Conservation (phyloP, 106 monocot genomes). For the Apostasia ramifera region DNA sequence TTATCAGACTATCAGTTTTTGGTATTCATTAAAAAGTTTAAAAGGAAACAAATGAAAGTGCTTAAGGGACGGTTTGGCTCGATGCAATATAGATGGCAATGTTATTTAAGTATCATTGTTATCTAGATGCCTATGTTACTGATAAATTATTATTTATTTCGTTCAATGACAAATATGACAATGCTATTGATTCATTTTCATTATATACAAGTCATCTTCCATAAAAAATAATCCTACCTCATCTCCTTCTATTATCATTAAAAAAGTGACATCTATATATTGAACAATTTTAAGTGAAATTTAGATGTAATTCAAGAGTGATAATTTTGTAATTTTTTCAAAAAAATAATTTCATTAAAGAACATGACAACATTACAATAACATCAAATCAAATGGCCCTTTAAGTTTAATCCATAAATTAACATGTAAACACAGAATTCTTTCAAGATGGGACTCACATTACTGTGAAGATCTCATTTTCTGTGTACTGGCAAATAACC, state of each 20-base stretch:
- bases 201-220: no score
- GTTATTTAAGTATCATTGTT: no score
- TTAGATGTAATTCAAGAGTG: no score
- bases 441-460: constrained; percentile 48
- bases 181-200: no score
- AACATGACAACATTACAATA: not conserved
- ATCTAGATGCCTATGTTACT: not conserved
- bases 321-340: not conserved
- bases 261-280: no score
- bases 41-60: not conserved
- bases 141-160: no score
- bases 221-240: no score
- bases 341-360: not conserved
- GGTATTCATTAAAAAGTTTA: not conserved
- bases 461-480: constrained; percentile 69
- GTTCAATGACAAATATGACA: no score
- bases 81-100: not conserved
- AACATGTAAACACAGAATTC: not conserved
- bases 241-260: no score
- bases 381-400: not conserved
- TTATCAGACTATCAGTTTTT: no score
- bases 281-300: no score
- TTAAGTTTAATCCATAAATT: not conserved
- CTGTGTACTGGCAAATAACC: constrained; percentile 68
- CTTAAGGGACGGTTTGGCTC: no score